phyloP scores from a whole-genome alignment of 2,329 filamentous ascomycete genomes.

The Arthroderma sp. region DNA sequence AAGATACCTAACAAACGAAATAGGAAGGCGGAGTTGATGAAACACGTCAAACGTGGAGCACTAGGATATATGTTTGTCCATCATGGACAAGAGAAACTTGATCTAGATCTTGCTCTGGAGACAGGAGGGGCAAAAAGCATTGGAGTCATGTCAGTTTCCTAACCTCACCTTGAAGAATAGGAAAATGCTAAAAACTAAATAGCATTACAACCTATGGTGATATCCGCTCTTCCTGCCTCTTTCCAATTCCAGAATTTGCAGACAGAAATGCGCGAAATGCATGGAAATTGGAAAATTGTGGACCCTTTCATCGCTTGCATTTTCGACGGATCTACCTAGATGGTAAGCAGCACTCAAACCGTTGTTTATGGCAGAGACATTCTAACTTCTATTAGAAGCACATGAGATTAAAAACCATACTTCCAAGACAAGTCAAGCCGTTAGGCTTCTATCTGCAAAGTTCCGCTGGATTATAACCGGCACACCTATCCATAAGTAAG shows the following conservation, averaged over 20 bases:
- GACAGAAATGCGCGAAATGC: slow-evolving; percentile 15
- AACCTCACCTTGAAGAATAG: too few relatives aligned
- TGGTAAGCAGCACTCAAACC: slow-evolving; percentile 18
- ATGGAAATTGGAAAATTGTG: slow-evolving; percentile 21
- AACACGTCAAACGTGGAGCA: slow-evolving; percentile 20
- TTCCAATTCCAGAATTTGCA: slow-evolving; percentile 12
- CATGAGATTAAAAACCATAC: slow-evolving; percentile 29
- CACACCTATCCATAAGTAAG: slow-evolving; percentile 31
- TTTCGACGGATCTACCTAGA: slow-evolving; percentile 33
- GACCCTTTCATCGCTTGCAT: slow-evolving; percentile 26
- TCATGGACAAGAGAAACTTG: slow-evolving; percentile 16
- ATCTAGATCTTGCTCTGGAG: slow-evolving; percentile 14
- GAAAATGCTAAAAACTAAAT: slow-evolving; percentile 6
- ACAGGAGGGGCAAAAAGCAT: slow-evolving; percentile 13
- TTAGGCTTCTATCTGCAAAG: slow-evolving; percentile 25
- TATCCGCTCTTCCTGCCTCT: slow-evolving; percentile 25
- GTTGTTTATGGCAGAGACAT: background rate
- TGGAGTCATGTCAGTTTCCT: slow-evolving; percentile 22
- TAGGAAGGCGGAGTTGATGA: slow-evolving; percentile 23
- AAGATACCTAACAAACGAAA: background rate
- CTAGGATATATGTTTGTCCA: slow-evolving; percentile 20
- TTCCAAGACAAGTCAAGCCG: slow-evolving; percentile 26
- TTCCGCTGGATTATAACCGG: slow-evolving; percentile 31
- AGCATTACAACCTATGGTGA: slow-evolving; percentile 32
- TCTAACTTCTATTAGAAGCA: slow-evolving; percentile 17